These are phyloP conservation scores for Colletotrichum sp. DNA, from an alignment of 2,329 filamentous ascomycete genomes.

Conservation along the genomic window DNA sequence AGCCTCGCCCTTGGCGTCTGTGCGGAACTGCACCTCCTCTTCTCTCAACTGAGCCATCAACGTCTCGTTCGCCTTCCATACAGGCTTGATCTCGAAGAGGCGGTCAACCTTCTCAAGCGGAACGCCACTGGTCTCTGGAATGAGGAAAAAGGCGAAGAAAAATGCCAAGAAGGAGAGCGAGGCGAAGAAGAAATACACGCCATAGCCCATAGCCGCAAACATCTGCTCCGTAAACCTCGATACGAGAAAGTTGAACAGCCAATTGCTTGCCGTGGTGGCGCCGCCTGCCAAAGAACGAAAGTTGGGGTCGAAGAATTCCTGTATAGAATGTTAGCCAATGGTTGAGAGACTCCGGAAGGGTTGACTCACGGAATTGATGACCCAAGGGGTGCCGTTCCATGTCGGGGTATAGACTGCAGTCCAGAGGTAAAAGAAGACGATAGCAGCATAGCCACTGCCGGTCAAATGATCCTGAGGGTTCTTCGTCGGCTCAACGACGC, in stretches of 20 bases:
- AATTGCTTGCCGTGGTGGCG: constrained; percentile 61
- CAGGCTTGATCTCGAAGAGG: constrained; percentile 43
- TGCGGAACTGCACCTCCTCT: constrained; percentile 12
- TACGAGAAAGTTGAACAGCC: constrained; percentile 62
- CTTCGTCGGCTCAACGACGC: constrained; percentile 38
- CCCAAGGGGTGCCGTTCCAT: constrained; percentile 68
- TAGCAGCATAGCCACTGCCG: constrained; percentile 57
- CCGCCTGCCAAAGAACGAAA: constrained; percentile 56
- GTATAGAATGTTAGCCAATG: neutral
- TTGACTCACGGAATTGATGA: constrained; percentile 47
- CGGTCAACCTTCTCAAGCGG: constrained; percentile 56
- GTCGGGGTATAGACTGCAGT: constrained; percentile 56
- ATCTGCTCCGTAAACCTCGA: constrained; percentile 58
- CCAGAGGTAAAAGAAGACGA: constrained; percentile 73
- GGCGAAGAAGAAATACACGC: constrained; percentile 61
- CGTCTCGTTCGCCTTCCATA: constrained; percentile 15
- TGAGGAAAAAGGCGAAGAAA: constrained; percentile 54
- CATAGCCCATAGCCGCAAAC: constrained; percentile 48
- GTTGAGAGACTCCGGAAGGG: neutral
- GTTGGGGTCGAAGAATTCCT: constrained; percentile 61
- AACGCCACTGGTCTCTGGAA: constrained; percentile 59
- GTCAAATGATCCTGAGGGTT: constrained; percentile 38
- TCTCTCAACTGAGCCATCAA: constrained; percentile 6
- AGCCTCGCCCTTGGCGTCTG: constrained; percentile 6
- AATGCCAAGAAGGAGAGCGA: constrained; percentile 50